These are phyloP conservation scores for Fusarium sp. DNA, from an alignment of 2,329 filamentous ascomycete species.

Conservation along the genomic window DNA sequence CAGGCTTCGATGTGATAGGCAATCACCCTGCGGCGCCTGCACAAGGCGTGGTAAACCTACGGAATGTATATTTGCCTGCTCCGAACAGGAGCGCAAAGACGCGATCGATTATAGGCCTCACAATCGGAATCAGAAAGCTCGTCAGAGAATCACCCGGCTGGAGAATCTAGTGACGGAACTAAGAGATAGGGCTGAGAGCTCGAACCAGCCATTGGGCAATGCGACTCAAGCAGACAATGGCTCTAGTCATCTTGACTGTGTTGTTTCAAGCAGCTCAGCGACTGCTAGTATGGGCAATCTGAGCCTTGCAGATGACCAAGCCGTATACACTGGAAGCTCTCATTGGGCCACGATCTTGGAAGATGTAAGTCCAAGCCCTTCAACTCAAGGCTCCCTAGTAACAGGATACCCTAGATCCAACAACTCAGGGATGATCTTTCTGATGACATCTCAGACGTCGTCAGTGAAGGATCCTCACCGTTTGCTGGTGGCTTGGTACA, in stretches of 20 bases:
- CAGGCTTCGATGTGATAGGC: constrained; percentile 21
- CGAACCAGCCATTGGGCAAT: background rate
- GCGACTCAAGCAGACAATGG: background rate
- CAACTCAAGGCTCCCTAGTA: background rate
- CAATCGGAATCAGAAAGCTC: constrained; percentile 14
- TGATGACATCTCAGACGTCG: background rate
- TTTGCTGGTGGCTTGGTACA: background rate
- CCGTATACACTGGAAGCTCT: constrained; percentile 20
- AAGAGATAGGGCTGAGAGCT: constrained; percentile 13
- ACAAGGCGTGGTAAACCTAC: background rate
- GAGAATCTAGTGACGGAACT: constrained; percentile 31
- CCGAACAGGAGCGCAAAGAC: constrained; percentile 31
- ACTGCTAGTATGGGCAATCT: constrained; percentile 3
- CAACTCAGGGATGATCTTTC: constrained; percentile 7
- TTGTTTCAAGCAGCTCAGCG: background rate
- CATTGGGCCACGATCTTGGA: constrained; percentile 24
- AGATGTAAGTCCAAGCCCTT: background rate
- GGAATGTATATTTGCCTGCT: constrained; percentile 11
- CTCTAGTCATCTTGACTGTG: background rate
- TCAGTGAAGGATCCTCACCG: background rate
- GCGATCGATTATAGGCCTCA: constrained; percentile 29
- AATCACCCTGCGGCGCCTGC: constrained; percentile 20
- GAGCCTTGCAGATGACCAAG: background rate
- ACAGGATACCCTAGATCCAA: constrained; percentile 1
- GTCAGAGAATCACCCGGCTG: constrained; percentile 29